Evolutionary conservation across 2,329 filamentous ascomycete species (phyloP).

Genomic region (Paracorniculantispora psalliotae): DNA sequence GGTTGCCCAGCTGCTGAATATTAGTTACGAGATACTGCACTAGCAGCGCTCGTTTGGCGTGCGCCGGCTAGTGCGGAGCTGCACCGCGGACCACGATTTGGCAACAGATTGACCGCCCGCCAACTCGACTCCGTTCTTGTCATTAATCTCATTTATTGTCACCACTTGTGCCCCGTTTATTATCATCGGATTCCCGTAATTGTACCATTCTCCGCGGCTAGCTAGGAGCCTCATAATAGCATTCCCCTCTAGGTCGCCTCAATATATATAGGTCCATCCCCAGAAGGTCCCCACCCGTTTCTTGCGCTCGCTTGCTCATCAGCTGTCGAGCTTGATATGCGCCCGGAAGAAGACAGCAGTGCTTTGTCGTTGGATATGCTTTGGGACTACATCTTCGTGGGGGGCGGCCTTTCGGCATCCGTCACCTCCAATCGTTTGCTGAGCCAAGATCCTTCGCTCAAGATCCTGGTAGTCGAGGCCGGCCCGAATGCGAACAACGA

Average conservation of each 20-base stretch:
- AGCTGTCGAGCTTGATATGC: background rate
- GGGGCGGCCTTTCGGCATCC: constrained; percentile 32
- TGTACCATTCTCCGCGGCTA: background rate
- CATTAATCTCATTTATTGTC: background rate
- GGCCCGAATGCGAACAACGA: constrained; percentile 26
- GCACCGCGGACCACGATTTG: background rate
- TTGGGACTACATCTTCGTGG: constrained; percentile 34
- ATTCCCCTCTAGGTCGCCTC: background rate
- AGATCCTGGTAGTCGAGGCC: constrained; percentile 34
- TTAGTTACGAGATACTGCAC: background rate
- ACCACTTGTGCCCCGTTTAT: background rate
- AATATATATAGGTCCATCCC: background rate
- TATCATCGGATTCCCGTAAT: background rate
- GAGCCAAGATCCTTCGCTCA: constrained; percentile 20
- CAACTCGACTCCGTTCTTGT: background rate
- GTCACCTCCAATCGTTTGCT: constrained; percentile 31
- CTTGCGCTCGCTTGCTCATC: background rate
- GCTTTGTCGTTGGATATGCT: background rate
- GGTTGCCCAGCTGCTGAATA: background rate
- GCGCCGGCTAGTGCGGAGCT: background rate
- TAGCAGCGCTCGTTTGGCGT: no score
- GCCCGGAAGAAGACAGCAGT: background rate
- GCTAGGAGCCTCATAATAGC: background rate
- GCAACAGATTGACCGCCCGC: background rate
- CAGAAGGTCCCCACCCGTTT: background rate